These are phyloP conservation scores for Hippophae tibetana DNA, from an alignment of 306 rosid species.

Conservation along the genomic window DNA sequence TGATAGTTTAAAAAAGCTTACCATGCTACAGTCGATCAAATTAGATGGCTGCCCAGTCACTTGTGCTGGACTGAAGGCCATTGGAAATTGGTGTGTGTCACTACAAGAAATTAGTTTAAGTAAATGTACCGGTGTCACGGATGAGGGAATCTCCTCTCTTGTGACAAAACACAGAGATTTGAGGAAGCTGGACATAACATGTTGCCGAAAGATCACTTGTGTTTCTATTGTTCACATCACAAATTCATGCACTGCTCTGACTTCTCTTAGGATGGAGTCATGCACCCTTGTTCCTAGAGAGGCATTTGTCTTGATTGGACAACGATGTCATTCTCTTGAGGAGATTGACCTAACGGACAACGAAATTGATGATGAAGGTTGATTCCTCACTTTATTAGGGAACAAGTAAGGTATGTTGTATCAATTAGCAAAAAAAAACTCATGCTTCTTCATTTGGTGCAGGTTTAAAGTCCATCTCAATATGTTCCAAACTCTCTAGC, in stretches of 20 bases:
- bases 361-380: conserved; percentile 86
- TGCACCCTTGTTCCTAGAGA: conserved; percentile 65
- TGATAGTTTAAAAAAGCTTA: conserved; percentile 54
- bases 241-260: conserved; percentile 51
- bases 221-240: conserved; percentile 57
- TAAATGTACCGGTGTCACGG: conserved; percentile 77
- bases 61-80: conserved; percentile 59
- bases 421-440: conserved; percentile 15
- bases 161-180: conserved; percentile 67
- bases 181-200: conserved; percentile 85
- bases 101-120: conserved; percentile 75
- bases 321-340: conserved; percentile 51
- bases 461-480: conserved; percentile 65
- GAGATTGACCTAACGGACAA: conserved; percentile 91
- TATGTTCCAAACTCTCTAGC: conserved; percentile 56
- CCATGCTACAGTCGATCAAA: conserved; percentile 58
- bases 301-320: conserved; percentile 65
- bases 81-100: conserved; percentile 61
- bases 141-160: conserved; percentile 60
- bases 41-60: conserved; percentile 68
- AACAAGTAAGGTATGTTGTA: conserved; percentile 7
- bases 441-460: conserved; percentile 19
- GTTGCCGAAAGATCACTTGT: conserved; percentile 77
- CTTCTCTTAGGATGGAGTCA: conserved; percentile 86
- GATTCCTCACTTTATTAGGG: conserved; percentile 7